These are phyloP conservation scores for Pulveroboletus frians DNA, from an alignment of 768 basidiomycete genomes.

Conservation along the genomic window DNA sequence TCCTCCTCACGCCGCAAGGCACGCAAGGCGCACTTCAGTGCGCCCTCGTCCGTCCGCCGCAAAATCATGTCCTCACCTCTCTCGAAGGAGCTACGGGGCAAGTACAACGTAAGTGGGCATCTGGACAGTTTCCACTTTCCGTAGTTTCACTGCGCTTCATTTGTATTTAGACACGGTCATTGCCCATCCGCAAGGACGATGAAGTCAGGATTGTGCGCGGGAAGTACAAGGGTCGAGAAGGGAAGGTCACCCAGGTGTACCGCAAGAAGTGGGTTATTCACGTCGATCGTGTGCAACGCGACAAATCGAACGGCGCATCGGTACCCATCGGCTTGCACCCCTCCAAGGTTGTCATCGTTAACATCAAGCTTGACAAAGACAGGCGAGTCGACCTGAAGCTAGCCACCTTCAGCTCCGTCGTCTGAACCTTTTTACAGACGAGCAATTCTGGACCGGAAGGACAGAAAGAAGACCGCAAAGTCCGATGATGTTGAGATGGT, in stretches of 20 bases:
- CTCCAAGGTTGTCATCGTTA: conserved; percentile 92
- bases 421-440: conserved; percentile 42
- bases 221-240: conserved; percentile 98
- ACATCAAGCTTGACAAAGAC: conserved; percentile 90
- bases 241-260: conserved; percentile 96
- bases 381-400: conserved; percentile 39
- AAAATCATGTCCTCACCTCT: conserved; percentile 98
- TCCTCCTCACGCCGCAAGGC: conserved; percentile 95
- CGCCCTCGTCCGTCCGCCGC: conserved; percentile 91
- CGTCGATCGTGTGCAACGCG: conserved; percentile 95
- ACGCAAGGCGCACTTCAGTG: conserved; percentile 96
- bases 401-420: not conserved
- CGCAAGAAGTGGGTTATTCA: conserved; percentile 99
- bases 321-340: conserved; percentile 94
- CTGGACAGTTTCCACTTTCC: not conserved
- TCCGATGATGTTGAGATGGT: conserved; percentile 73
- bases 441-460: conserved; percentile 83
- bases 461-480: conserved; percentile 59
- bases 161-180: conserved; percentile 65
- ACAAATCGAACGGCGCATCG: conserved; percentile 95
- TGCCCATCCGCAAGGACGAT: conserved; percentile 97
- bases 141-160: not conserved
- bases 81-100: conserved; percentile 88
- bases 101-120: conserved; percentile 71
- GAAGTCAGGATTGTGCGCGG: conserved; percentile 96